A percentile compares a stretch with the other conserved stretches of the same genome.
These are phyloP conservation scores for Phytophthora vignae DNA, from an alignment of 352 stramenopile species.

Conservation along the genomic window DNA sequence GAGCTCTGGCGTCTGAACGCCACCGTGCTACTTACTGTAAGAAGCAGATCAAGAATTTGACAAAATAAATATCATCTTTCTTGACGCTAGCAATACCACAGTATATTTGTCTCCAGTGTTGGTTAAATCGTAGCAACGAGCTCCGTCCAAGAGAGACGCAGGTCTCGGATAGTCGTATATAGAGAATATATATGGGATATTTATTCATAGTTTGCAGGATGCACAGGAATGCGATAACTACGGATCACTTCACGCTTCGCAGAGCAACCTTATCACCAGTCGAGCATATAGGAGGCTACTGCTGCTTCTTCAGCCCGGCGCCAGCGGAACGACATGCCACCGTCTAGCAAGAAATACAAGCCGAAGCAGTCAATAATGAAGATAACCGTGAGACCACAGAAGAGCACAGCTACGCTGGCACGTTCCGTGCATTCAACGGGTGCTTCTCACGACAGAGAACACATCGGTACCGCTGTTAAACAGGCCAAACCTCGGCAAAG, in stretches of 20 bases:
- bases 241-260: too few relatives aligned
- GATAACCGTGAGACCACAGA: background rate
- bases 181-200: too few relatives aligned
- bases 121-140: too few relatives aligned
- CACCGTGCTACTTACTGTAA: constrained; percentile 3
- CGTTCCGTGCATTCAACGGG: background rate
- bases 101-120: too few relatives aligned
- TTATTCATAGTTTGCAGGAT: too few relatives aligned
- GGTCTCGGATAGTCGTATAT: too few relatives aligned
- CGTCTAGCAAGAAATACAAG: background rate
- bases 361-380: background rate
- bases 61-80: background rate
- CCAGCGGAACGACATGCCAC: background rate
- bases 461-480: background rate
- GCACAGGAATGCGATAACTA: too few relatives aligned
- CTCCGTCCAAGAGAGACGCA: too few relatives aligned
- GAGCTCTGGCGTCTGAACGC: constrained; percentile 21
- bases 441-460: background rate
- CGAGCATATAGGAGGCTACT: too few relatives aligned
- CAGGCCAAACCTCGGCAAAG: background rate
- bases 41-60: background rate
- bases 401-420: background rate
- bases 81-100: too few relatives aligned
- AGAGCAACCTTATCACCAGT: too few relatives aligned
- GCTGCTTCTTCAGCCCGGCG: background rate